Evolutionary conservation across 495 filamentous ascomycete genomes (phyloP).

Genomic region (Xylaria bambusicola): DNA sequence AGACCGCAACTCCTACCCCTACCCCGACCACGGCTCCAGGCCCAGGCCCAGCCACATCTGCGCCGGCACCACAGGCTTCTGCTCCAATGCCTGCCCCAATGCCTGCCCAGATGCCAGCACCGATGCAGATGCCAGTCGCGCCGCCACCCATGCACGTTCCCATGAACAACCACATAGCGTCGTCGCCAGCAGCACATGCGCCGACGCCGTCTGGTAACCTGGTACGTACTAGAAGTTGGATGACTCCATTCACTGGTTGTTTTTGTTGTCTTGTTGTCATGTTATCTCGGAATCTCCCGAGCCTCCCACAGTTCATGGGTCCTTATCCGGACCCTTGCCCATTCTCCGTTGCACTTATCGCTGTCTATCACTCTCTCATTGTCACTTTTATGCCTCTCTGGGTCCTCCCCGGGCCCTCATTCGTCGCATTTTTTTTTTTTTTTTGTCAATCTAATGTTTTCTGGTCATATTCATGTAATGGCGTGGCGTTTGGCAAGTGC

Average conservation of each 20-base stretch:
- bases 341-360: neutral
- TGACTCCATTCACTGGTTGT: conserved; percentile 1
- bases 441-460: too few relatives aligned
- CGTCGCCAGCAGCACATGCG: conserved; percentile 36
- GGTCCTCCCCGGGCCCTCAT: too few relatives aligned
- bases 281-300: too few relatives aligned
- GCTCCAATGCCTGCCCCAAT: neutral
- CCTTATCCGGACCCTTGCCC: neutral
- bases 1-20: neutral
- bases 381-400: too few relatives aligned
- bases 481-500: conserved; percentile 1
- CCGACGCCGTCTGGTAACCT: conserved; percentile 33
- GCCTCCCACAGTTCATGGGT: too few relatives aligned
- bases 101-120: neutral
- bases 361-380: neutral
- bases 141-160: conserved; percentile 3
- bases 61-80: neutral
- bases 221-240: conserved; percentile 22
- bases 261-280: neutral
- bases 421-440: too few relatives aligned
- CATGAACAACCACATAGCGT: conserved; percentile 19
- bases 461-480: neutral
- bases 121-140: conserved; percentile 15
- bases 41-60: neutral
- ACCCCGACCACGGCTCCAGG: neutral